Percentiles rank a stretch among this genome's conserved stretches.
Conservation (phyloP, 331 rosid genomes). For the Rosa hybrid region DNA sequence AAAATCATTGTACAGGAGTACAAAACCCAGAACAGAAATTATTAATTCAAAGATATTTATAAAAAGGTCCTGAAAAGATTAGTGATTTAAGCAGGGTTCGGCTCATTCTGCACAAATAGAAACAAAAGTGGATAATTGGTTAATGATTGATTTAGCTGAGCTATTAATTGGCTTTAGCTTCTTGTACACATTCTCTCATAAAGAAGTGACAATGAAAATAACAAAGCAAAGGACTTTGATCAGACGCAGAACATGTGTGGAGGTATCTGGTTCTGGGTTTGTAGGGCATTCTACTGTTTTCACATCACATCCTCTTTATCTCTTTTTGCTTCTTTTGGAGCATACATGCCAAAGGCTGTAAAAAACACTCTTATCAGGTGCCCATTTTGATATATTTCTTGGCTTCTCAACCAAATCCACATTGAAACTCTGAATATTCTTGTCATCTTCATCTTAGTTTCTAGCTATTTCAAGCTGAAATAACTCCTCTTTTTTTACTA, state of each 20-base stretch:
- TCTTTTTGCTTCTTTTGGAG: slow-evolving; percentile 20
- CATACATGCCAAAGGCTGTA: slow-evolving; percentile 30
- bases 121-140: slow-evolving; percentile 20
- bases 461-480: background rate
- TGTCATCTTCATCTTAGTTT: background rate
- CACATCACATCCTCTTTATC: slow-evolving; percentile 4
- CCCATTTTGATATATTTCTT: slow-evolving; percentile 21
- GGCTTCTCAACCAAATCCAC: slow-evolving; percentile 22
- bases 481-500: background rate
- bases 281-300: slow-evolving; percentile 30
- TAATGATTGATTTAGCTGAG: slow-evolving; percentile 9
- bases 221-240: slow-evolving; percentile 7
- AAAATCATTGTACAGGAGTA: background rate
- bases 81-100: background rate
- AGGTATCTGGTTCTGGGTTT: slow-evolving; percentile 18
- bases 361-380: slow-evolving; percentile 7
- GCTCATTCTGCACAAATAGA: background rate
- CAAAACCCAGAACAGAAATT: background rate
- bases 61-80: slow-evolving; percentile 6
- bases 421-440: slow-evolving; percentile 1
- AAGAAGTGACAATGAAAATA: slow-evolving; percentile 1
- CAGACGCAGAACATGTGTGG: background rate
- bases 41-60: background rate
- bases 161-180: background rate
- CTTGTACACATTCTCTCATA: slow-evolving; percentile 16